Evolutionary conservation across 2,329 filamentous ascomycete genomes (phyloP).

Genomic region (Gremmenia infestans): DNA sequence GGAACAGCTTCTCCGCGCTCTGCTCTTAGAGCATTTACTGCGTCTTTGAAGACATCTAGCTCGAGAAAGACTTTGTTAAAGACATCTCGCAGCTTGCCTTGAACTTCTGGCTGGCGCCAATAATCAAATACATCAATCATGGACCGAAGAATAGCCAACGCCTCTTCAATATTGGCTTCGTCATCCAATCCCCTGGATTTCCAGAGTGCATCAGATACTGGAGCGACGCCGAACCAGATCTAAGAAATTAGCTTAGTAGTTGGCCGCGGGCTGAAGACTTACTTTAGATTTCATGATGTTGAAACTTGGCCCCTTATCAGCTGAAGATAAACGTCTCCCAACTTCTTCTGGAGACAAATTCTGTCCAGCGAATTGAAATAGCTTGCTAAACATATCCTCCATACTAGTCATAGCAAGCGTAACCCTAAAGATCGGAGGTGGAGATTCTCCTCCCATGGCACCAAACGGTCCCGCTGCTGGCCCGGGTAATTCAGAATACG

Average conservation of each 20-base stretch:
- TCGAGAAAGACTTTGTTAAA: slow-evolving; percentile 21
- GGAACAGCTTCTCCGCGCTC: slow-evolving; percentile 10
- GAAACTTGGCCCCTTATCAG: slow-evolving; percentile 12
- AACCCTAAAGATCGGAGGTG: slow-evolving; percentile 13
- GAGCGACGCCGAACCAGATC: slow-evolving; percentile 22
- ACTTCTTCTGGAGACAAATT: neutral
- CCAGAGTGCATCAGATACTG: slow-evolving; percentile 20
- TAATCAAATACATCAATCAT: slow-evolving; percentile 21
- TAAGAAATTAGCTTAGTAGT: slow-evolving; percentile 4
- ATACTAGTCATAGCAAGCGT: slow-evolving; percentile 14
- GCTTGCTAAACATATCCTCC: slow-evolving; percentile 7
- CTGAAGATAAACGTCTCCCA: neutral
- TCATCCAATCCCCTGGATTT: slow-evolving; percentile 18
- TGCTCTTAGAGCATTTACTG: slow-evolving; percentile 8
- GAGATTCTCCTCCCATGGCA: slow-evolving; percentile 4
- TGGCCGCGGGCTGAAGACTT: neutral
- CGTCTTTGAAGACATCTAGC: slow-evolving; percentile 23
- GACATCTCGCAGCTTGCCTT: slow-evolving; percentile 16
- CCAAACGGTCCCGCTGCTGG: slow-evolving; percentile 7
- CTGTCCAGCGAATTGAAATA: neutral
- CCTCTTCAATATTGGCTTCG: slow-evolving; percentile 23
- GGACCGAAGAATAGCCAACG: slow-evolving; percentile 17
- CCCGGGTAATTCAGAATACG: slow-evolving; percentile 14
- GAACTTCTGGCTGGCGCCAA: slow-evolving; percentile 13
- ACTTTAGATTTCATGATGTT: slow-evolving; percentile 18